Percentiles rank a stretch among this genome's conserved stretches.
These are phyloP conservation scores for Elasticomyces elasticus DNA, from an alignment of 495 filamentous ascomycete species.

Conservation along the genomic window DNA sequence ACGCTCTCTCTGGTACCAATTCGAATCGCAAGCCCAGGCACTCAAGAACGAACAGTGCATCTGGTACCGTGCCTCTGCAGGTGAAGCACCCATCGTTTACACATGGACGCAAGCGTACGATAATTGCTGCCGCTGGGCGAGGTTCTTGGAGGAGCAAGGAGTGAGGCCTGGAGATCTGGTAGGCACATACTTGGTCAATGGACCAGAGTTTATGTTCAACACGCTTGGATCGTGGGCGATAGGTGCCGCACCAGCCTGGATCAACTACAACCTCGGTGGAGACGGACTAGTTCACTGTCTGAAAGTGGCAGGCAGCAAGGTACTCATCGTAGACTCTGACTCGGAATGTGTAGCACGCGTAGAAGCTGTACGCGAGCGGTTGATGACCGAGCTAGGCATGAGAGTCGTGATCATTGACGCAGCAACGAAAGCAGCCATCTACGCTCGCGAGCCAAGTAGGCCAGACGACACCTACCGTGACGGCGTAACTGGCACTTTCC, in stretches of 20 bases:
- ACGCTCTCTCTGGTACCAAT: constrained; percentile 54
- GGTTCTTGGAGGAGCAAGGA: constrained; percentile 52
- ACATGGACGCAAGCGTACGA: constrained; percentile 51
- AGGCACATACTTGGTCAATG: constrained; percentile 59
- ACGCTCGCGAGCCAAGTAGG: constrained; percentile 32
- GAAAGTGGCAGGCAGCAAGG: constrained; percentile 45
- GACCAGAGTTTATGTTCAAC: constrained; percentile 55
- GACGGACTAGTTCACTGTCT: constrained; percentile 63
- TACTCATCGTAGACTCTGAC: constrained; percentile 60
- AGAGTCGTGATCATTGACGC: constrained; percentile 43
- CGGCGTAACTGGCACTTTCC: constrained; percentile 9
- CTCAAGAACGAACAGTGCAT: constrained; percentile 49
- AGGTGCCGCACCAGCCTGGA: constrained; percentile 57
- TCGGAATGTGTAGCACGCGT: constrained; percentile 43
- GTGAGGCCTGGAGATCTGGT: constrained; percentile 58
- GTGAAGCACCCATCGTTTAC: constrained; percentile 42
- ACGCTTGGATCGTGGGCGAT: constrained; percentile 54
- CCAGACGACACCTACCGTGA: constrained; percentile 4
- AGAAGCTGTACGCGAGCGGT: constrained; percentile 38
- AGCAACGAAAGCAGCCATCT: constrained; percentile 40
- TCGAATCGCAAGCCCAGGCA: constrained; percentile 44
- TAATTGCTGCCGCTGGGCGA: constrained; percentile 50
- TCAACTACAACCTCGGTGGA: constrained; percentile 62
- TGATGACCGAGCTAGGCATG: constrained; percentile 46
- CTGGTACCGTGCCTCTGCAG: constrained; percentile 32